phyloP scores from a whole-genome alignment of 148 eudicot species.

The Vaccinium vitisidaea region DNA sequence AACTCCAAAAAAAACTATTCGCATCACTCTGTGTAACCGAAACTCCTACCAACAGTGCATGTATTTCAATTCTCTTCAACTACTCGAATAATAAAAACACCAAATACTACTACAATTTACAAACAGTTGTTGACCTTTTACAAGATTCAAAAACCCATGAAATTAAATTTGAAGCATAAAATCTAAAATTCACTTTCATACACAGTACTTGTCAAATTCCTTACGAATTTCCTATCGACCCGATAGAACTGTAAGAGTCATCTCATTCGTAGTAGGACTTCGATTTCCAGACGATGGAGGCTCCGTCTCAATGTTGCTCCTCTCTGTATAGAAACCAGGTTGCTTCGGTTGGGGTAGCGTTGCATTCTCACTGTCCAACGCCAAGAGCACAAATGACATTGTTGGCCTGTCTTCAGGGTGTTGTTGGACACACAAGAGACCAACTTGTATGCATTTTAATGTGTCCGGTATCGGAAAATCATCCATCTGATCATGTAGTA shows the following conservation, averaged over 20 bases:
- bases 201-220: background rate
- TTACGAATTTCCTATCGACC: background rate
- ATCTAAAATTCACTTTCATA: background rate
- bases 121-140: background rate
- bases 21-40: too few relatives aligned
- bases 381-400: background rate
- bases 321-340: background rate
- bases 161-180: too few relatives aligned
- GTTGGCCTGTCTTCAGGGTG: background rate
- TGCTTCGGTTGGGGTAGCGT: background rate
- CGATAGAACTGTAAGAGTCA: background rate
- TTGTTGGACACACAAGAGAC: background rate
- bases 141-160: background rate
- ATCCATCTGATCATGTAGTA: background rate
- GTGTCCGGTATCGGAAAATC: background rate
- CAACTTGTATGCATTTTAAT: slow-evolving; percentile 2
- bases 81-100: too few relatives aligned
- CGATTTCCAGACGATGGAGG: background rate
- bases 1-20: too few relatives aligned
- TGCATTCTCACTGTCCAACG: background rate
- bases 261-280: background rate
- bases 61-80: too few relatives aligned
- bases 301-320: background rate
- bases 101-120: too few relatives aligned
- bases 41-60: too few relatives aligned